Conservation (phyloP, 2,329 filamentous ascomycete species). For the Ophiocordyceps robertsii region DNA sequence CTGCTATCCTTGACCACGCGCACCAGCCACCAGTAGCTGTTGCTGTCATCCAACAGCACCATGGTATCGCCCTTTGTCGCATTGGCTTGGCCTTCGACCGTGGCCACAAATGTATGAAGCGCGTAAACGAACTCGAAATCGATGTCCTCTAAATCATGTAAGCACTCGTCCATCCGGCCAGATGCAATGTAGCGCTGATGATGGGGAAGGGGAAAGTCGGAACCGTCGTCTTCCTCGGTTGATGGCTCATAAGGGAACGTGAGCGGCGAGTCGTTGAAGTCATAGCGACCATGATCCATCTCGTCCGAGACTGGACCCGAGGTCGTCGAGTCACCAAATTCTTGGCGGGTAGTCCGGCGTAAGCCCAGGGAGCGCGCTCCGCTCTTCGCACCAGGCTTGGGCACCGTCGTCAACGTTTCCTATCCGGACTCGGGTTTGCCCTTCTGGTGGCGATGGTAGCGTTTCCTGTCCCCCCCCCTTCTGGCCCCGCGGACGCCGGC, state of each 20-base stretch:
- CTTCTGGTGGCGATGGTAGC: background rate
- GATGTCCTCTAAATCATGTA: conserved; percentile 93
- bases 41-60: conserved; percentile 95
- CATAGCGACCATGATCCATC: conserved; percentile 5
- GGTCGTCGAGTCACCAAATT: background rate
- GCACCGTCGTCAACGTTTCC: background rate
- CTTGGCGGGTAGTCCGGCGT: background rate
- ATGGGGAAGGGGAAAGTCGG: conserved; percentile 39
- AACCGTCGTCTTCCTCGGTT: conserved; percentile 45
- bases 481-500: background rate
- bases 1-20: conserved; percentile 95
- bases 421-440: conserved; percentile 1
- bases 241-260: conserved; percentile 32
- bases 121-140: conserved; percentile 99
- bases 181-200: conserved; percentile 54
- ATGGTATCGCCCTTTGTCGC: conserved; percentile 97
- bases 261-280: conserved; percentile 18
- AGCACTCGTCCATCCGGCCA: conserved; percentile 69
- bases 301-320: background rate
- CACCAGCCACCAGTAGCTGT: conserved; percentile 99
- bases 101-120: conserved; percentile 92
- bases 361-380: background rate
- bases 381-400: background rate
- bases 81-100: conserved; percentile 95
- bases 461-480: background rate